Conservation (phyloP, 192 early-diverging fungal species). For the Rhizoclosmatium globosum region DNA sequence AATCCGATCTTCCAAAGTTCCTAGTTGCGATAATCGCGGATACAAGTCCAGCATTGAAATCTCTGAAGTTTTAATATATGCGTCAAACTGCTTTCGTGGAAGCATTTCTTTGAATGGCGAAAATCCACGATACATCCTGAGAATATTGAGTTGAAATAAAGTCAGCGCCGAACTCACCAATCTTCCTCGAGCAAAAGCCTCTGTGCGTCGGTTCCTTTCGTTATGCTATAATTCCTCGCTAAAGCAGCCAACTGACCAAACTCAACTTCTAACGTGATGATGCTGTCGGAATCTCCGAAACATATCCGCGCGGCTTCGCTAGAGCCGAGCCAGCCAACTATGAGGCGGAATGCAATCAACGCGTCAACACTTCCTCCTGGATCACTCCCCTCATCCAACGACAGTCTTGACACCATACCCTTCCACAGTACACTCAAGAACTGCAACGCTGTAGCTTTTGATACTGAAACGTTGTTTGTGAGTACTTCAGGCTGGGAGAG, state of each 20-base stretch:
- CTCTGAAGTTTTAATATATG: not conserved
- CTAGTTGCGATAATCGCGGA: no score
- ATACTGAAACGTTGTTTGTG: not conserved
- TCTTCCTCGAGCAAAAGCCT: not conserved
- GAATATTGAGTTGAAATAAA: no score
- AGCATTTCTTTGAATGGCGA: constrained; percentile 25
- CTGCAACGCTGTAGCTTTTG: not conserved
- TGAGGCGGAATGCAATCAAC: not conserved
- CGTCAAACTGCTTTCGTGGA: constrained; percentile 31
- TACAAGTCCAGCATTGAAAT: constrained; percentile 12
- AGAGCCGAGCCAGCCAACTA: not conserved
- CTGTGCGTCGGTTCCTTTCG: no score
- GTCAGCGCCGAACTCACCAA: not conserved
- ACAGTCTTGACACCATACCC: not conserved
- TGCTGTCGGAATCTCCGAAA: not conserved
- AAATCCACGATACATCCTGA: constrained; percentile 34
- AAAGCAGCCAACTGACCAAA: not conserved
- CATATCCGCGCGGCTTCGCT: not conserved
- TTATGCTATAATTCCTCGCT: not conserved
- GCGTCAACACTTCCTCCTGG: not conserved
- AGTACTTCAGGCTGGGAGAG: not conserved
- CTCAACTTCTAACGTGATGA: not conserved
- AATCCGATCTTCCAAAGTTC: not conserved
- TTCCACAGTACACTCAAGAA: not conserved
- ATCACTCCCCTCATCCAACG: not conserved